Percentiles rank a stretch among this genome's conserved stretches.
Conservation (phyloP, 768 basidiomycete genomes). For the Serendipita indica region DNA sequence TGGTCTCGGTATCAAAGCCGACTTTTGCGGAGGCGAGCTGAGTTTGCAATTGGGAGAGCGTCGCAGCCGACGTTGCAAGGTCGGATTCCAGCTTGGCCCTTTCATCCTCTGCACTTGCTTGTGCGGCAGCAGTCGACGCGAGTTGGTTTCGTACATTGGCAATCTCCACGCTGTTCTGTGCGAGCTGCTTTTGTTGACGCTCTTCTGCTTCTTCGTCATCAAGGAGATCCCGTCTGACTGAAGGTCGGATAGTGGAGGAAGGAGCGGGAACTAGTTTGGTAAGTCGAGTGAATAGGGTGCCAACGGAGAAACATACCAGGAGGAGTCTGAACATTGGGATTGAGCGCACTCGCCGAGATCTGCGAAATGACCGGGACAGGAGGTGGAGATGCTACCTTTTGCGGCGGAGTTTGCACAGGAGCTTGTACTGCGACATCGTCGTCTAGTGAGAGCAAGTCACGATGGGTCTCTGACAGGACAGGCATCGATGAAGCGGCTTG, state of each 20-base stretch:
- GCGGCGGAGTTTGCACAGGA: too few relatives aligned
- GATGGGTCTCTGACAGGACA: constrained; percentile 26
- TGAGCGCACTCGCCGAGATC: not conserved
- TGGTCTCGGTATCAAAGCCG: constrained; percentile 73
- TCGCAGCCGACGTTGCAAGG: constrained; percentile 50
- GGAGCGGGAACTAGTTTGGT: not conserved
- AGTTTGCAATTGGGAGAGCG: constrained; percentile 66
- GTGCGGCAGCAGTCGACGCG: constrained; percentile 56
- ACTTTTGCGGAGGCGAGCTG: constrained; percentile 74
- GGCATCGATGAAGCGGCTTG: constrained; percentile 30
- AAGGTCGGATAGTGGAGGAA: constrained; percentile 1
- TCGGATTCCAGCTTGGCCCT: constrained; percentile 49
- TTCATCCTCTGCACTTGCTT: constrained; percentile 51
- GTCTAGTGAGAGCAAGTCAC: constrained; percentile 32
- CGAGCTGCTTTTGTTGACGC: constrained; percentile 39
- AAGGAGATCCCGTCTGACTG: constrained; percentile 37
- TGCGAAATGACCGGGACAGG: not conserved
- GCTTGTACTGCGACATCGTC: constrained; percentile 18
- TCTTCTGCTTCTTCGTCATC: constrained; percentile 54
- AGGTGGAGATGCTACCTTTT: not conserved
- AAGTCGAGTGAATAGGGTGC: not conserved
- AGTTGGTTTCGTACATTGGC: constrained; percentile 80
- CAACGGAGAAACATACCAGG: not conserved
- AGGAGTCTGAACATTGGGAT: not conserved
- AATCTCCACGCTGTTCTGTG: constrained; percentile 66